A percentile compares a stretch with the other conserved stretches of the same genome.
Conservation (phyloP, 805 yeast genomes). For the Wickerhamiella cacticola region DNA sequence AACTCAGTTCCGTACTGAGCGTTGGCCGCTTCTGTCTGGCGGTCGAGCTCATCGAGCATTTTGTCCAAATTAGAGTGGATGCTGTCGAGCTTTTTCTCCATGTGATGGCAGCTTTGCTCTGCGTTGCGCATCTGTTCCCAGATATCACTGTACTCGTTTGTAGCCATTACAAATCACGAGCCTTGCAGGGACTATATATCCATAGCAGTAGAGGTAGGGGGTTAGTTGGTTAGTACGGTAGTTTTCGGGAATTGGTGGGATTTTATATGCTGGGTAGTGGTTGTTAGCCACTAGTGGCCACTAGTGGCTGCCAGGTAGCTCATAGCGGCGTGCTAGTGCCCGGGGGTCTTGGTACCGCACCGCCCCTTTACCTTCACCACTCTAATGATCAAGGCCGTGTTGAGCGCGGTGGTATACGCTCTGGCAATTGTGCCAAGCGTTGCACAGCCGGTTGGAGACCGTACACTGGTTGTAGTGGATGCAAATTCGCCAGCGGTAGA, state of each 20-base stretch:
- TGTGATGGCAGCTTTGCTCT: slow-evolving; percentile 19
- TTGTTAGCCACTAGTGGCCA: background rate
- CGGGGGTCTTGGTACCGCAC: background rate
- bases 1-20: slow-evolving; percentile 6
- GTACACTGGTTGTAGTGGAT: slow-evolving; percentile 28
- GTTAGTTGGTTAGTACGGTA: too few relatives aligned
- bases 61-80: slow-evolving; percentile 19
- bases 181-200: too few relatives aligned
- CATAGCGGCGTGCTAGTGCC: background rate
- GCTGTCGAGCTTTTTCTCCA: slow-evolving; percentile 19
- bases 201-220: too few relatives aligned
- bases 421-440: slow-evolving; percentile 12
- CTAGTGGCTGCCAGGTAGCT: too few relatives aligned
- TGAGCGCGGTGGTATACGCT: slow-evolving; percentile 4
- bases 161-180: background rate
- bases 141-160: slow-evolving; percentile 20
- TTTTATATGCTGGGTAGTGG: slow-evolving; percentile 2
- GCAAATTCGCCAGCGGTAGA: slow-evolving; percentile 17
- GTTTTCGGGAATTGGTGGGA: too few relatives aligned
- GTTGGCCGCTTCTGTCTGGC: slow-evolving; percentile 10
- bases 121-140: slow-evolving; percentile 22
- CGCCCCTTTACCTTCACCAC: background rate
- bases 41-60: slow-evolving; percentile 15
- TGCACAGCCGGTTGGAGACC: slow-evolving; percentile 21
- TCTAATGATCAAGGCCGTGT: slow-evolving; percentile 2